Conservation (phyloP, 805 yeast species). For the Candida adriatica region DNA sequence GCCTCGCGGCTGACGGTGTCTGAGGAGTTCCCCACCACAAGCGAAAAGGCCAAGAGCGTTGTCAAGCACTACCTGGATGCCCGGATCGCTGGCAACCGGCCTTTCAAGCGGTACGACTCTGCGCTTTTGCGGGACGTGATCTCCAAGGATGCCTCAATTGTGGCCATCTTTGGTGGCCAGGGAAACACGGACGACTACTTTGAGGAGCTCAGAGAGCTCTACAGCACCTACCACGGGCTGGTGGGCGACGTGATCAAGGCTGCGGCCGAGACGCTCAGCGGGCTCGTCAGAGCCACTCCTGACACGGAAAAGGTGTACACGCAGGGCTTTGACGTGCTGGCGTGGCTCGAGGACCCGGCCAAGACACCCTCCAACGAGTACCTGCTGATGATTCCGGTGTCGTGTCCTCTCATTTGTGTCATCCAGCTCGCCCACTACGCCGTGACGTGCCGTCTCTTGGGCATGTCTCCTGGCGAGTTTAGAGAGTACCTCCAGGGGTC, state of each 20-base stretch:
- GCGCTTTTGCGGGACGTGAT: conserved; percentile 62
- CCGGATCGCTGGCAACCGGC: conserved; percentile 41
- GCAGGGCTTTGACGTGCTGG: conserved; percentile 83
- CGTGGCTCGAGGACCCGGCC: conserved; percentile 83
- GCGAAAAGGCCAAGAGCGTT: conserved; percentile 62
- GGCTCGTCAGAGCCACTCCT: conserved; percentile 61
- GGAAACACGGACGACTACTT: conserved; percentile 98
- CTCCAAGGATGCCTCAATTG: conserved; percentile 51
- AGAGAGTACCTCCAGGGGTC: conserved; percentile 63
- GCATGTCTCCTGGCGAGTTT: conserved; percentile 85
- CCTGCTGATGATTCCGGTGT: conserved; percentile 83
- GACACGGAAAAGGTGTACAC: conserved; percentile 85
- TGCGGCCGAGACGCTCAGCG: conserved; percentile 61
- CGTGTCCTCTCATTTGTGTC: conserved; percentile 95
- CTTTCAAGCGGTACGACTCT: conserved; percentile 43
- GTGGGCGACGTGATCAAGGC: conserved; percentile 63
- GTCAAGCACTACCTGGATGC: conserved; percentile 74
- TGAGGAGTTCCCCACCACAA: conserved; percentile 57
- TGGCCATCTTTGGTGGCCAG: conserved; percentile 96
- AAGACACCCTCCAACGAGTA: conserved; percentile 87
- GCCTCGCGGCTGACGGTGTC: conserved; percentile 62
- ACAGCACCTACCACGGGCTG: conserved; percentile 69
- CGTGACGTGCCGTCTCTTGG: conserved; percentile 76
- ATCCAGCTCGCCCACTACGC: conserved; percentile 93
- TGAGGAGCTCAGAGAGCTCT: conserved; percentile 87